Conservation (phyloP, 2,329 filamentous ascomycete genomes). For the Alternaria hordeiaustralica region DNA sequence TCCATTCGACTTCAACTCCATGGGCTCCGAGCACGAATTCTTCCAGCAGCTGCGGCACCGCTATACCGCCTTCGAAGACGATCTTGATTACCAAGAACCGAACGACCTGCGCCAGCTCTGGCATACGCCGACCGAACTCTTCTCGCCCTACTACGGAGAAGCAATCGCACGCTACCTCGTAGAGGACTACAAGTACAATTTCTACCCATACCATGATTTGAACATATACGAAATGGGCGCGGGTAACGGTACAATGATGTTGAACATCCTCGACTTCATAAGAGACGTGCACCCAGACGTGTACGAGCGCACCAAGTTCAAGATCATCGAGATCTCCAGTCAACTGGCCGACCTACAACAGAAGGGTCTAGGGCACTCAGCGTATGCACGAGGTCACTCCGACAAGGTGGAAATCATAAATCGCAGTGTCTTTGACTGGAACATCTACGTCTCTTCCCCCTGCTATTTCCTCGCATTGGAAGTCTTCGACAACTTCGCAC, state of each 20-base stretch:
- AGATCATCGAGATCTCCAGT: slow-evolving; percentile 93
- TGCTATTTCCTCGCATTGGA: slow-evolving; percentile 99
- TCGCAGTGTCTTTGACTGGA: slow-evolving; percentile 93
- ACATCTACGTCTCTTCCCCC: slow-evolving; percentile 82
- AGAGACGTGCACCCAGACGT: slow-evolving; percentile 87
- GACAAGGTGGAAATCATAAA: slow-evolving; percentile 95
- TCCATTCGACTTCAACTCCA: slow-evolving; percentile 83
- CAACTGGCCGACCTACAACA: slow-evolving; percentile 80
- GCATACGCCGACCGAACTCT: slow-evolving; percentile 98
- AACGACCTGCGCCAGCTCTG: slow-evolving; percentile 88
- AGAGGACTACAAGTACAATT: slow-evolving; percentile 91
- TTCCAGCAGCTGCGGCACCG: slow-evolving; percentile 75
- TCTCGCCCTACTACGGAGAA: slow-evolving; percentile 95
- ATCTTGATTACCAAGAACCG: slow-evolving; percentile 73
- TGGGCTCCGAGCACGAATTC: slow-evolving; percentile 87
- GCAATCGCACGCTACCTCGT: slow-evolving; percentile 95
- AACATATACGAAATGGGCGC: slow-evolving; percentile 99
- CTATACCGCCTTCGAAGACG: slow-evolving; percentile 90
- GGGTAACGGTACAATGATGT: slow-evolving; percentile 95
- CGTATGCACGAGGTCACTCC: slow-evolving; percentile 75
- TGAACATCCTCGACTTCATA: slow-evolving; percentile 97
- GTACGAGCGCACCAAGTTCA: slow-evolving; percentile 91
- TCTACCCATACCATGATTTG: slow-evolving; percentile 94
- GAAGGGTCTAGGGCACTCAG: slow-evolving; percentile 69
- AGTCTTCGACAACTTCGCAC: slow-evolving; percentile 98